Conservation (phyloP, 306 rosid genomes). For the Castanea mollissima region DNA sequence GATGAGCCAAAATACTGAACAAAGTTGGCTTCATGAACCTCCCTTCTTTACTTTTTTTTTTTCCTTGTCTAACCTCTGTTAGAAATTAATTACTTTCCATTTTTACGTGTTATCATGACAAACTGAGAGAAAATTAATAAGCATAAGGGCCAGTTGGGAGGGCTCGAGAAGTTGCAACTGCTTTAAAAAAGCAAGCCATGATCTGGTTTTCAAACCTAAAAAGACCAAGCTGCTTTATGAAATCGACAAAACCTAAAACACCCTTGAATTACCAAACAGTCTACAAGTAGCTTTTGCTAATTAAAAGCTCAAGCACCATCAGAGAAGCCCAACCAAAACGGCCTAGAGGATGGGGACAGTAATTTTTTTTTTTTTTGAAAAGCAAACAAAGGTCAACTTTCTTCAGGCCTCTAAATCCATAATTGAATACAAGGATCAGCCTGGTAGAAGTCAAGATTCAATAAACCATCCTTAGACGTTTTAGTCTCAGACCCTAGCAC, state of each 20-base stretch:
- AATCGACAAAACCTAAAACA: neutral
- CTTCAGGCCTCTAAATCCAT: neutral
- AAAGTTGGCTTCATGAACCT: neutral
- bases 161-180: neutral
- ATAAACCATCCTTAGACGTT: neutral
- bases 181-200: neutral
- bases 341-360: neutral
- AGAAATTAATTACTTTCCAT: neutral
- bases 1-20: neutral
- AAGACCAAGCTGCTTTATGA: neutral
- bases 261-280: neutral
- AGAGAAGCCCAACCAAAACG: neutral
- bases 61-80: neutral
- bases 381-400: neutral
- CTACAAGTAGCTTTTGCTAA: neutral
- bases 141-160: neutral
- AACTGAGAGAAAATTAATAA: neutral
- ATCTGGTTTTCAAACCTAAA: neutral
- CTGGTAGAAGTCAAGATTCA: neutral
- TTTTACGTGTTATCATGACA: neutral
- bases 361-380: neutral
- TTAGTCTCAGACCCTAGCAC: neutral
- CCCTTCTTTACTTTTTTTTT: too few species aligned
- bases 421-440: neutral
- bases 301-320: neutral